Evolutionary conservation across 2,329 filamentous ascomycete genomes (phyloP).

Genomic region (Periconia sp.): DNA sequence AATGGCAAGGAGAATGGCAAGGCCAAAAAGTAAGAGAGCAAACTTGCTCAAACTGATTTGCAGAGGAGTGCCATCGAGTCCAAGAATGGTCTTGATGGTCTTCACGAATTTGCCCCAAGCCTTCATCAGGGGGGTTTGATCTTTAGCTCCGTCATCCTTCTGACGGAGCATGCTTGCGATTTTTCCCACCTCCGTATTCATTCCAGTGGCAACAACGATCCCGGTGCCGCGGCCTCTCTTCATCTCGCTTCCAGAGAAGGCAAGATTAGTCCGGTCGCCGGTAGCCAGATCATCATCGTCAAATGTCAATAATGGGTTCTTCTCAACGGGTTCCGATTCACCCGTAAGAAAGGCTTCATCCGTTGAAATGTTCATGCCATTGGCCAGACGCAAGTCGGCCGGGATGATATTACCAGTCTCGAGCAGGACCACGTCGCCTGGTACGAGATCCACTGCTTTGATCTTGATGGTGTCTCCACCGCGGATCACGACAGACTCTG

Average conservation of each 20-base stretch:
- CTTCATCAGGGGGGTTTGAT: conserved; percentile 53
- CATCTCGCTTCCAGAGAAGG: conserved; percentile 74
- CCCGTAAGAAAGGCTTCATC: conserved; percentile 79
- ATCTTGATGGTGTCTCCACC: conserved; percentile 43
- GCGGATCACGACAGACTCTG: conserved; percentile 46
- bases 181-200: conserved; percentile 76
- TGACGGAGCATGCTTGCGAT: conserved; percentile 74
- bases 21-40: conserved; percentile 77
- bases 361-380: conserved; percentile 75
- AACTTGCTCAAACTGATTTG: conserved; percentile 87
- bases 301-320: conserved; percentile 59
- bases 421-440: conserved; percentile 48
- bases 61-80: conserved; percentile 79
- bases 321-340: conserved; percentile 74
- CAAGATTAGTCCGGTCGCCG: conserved; percentile 73
- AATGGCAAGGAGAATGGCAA: conserved; percentile 73
- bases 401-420: conserved; percentile 67
- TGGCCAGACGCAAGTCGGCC: conserved; percentile 67
- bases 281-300: conserved; percentile 59
- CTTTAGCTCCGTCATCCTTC: conserved; percentile 56
- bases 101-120: conserved; percentile 37
- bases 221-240: conserved; percentile 73
- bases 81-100: conserved; percentile 60
- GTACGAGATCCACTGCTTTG: conserved; percentile 46
- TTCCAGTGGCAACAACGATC: conserved; percentile 72